Percentiles rank a stretch among this genome's conserved stretches.
phyloP scores from a whole-genome alignment of 139 green algal species.

The Micractinium conductrix region DNA sequence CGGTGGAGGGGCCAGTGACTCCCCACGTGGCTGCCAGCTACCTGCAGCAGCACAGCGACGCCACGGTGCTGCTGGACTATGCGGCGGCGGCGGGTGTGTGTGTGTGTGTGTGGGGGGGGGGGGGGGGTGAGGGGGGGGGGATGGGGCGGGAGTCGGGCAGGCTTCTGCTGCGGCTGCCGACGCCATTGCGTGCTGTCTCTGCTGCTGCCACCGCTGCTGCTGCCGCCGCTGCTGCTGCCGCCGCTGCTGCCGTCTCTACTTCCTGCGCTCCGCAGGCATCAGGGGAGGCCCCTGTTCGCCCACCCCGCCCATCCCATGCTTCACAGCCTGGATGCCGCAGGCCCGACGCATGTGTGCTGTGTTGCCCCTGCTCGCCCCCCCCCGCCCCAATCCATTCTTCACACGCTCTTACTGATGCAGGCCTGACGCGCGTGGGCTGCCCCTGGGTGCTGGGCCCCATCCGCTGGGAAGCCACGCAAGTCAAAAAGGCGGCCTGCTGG shows the following conservation, averaged over 20 bases:
- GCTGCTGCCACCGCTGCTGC: not conserved
- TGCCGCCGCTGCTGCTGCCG: too few relatives aligned
- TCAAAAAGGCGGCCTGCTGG: conserved; percentile 32
- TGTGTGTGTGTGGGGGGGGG: too few relatives aligned
- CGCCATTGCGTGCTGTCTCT: too few relatives aligned
- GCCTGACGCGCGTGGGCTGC: conserved; percentile 3
- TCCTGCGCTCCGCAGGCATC: too few relatives aligned
- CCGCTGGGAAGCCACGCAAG: not conserved
- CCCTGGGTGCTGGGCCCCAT: conserved; percentile 38
- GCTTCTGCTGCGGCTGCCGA: too few relatives aligned
- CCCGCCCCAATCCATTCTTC: not conserved
- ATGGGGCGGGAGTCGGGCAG: not conserved
- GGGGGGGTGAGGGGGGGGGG: too few relatives aligned
- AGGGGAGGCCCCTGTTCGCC: too few relatives aligned
- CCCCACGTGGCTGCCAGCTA: conserved; percentile 15
- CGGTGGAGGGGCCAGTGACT: conserved; percentile 28
- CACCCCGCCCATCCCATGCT: too few relatives aligned
- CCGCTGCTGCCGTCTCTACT: too few relatives aligned
- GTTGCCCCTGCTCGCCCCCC: not conserved
- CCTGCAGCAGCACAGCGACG: conserved; percentile 32
- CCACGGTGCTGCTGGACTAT: conserved; percentile 12
- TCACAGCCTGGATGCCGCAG: too few relatives aligned
- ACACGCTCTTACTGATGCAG: not conserved
- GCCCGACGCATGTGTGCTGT: too few relatives aligned
- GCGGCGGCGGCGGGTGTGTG: not conserved